Evolutionary conservation across 148 eudicot species (phyloP), one percentile per base, ranked within the genome.

Genomic region (Nepenthes gracilis): DNA sequence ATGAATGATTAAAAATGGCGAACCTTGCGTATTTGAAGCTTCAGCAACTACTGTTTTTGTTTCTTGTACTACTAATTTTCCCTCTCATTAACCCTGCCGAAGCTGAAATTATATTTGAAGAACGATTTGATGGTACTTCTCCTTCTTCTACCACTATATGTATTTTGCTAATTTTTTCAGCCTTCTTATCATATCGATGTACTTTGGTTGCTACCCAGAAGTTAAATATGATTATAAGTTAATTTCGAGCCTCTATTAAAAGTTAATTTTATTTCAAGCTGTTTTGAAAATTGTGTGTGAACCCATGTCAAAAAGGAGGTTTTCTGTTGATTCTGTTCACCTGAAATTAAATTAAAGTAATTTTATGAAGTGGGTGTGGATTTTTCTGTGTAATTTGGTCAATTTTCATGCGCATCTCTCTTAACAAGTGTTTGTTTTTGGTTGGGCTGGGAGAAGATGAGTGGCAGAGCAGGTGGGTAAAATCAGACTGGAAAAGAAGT

Each of bases 31-130:
- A 9, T 48, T 53, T 36, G 12, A 50, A 36, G 45, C 45, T 40
- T 40, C 45, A 40, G 6, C 43, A 10, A 53, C 4, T 70, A 4
- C 36, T 72, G 35, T 66, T 69, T 2, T 33, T 84, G 8, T 6
- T 80, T 9, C 64, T 78, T 60, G 9, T 70, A 0, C 14, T 78
- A 8, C 70, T 55, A 32, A 38, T 81, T 12, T 76, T 63, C n/a
- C 72, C 63, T 56, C 47, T 79, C 38, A 2, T 71, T 47, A 67
- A 55, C 62, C 74, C 77, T 33, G 69, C 77, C 32, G 33, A 70
- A 48, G 75, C 92, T 47, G 96, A 88, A 57, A 78, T 92, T 61
- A 77, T 92, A 59, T 92, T 92, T 48, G 97, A 92, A 71, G 97
- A 92, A 69, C 78, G 80, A 9, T 92, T 92, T 53, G 97, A 85